phyloP scores from a whole-genome alignment of 345 rosid genomes.

The Nasturtium officinale region DNA sequence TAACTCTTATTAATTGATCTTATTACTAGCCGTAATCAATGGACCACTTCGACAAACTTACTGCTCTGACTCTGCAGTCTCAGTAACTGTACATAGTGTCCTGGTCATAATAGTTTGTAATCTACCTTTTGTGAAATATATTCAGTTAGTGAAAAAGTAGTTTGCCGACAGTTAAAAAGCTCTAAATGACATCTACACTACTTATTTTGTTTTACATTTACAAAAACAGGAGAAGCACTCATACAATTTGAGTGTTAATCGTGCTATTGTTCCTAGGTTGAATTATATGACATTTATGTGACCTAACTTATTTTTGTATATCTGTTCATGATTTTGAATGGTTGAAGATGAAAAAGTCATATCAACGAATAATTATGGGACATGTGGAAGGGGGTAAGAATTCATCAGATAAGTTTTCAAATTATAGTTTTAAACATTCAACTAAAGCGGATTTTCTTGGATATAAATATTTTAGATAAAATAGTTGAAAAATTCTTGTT shows the following conservation, averaged over 20 bases:
- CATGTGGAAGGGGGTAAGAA: background rate
- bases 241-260: conserved; percentile 16
- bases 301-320: conserved; percentile 12
- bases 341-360: background rate
- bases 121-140: background rate
- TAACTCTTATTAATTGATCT: background rate
- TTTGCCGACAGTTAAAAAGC: conserved; percentile 3
- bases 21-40: background rate
- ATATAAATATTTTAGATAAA: background rate
- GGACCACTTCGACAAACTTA: conserved; percentile 32
- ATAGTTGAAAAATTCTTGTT: background rate
- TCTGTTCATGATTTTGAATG: conserved; percentile 26
- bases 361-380: background rate
- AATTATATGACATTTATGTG: conserved; percentile 11
- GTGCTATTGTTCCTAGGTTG: conserved; percentile 29
- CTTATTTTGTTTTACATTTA: background rate
- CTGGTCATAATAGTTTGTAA: background rate
- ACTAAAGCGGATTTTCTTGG: background rate
- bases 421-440: background rate
- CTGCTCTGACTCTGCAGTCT: background rate
- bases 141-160: background rate
- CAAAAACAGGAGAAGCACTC: background rate
- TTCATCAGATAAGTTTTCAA: no score
- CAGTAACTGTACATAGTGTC: no score
- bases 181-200: background rate